Percentiles rank a stretch among this genome's conserved stretches.
Conservation (phyloP, 208 protist species). For the Wallacemonas sp. region DNA sequence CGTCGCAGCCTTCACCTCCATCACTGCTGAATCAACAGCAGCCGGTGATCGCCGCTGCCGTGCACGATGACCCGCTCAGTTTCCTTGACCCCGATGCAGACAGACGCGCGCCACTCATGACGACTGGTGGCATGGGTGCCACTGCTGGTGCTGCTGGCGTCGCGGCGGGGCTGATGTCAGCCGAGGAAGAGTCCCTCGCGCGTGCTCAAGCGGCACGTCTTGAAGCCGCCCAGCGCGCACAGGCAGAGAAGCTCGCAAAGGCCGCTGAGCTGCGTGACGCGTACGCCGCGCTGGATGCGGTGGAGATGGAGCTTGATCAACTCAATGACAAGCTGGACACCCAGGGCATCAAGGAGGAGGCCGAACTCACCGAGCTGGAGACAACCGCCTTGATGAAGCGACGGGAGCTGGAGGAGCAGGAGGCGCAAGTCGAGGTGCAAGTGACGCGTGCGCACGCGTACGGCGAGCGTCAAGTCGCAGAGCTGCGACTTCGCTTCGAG, state of each 20-base stretch:
- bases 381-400: constrained; percentile 48
- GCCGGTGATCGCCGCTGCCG: too few species aligned
- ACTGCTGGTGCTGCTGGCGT: neutral
- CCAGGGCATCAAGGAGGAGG: constrained; percentile 54
- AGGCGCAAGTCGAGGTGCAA: constrained; percentile 27
- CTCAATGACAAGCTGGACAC: constrained; percentile 36
- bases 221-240: constrained; percentile 1
- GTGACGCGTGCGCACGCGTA: constrained; percentile 23
- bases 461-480: constrained; percentile 28
- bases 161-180: neutral
- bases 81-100: constrained; percentile 22
- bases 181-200: constrained; percentile 1
- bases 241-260: constrained; percentile 6
- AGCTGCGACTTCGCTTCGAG: constrained; percentile 26
- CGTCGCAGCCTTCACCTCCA: neutral
- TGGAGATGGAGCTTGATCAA: constrained; percentile 49
- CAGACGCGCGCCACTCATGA: neutral
- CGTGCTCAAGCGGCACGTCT: neutral
- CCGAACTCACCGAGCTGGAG: constrained; percentile 57
- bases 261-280: constrained; percentile 27
- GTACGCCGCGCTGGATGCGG: constrained; percentile 36
- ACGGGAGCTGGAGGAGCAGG: constrained; percentile 40
- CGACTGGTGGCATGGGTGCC: too few species aligned
- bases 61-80: constrained; percentile 7
- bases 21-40: neutral